Percentiles rank a stretch among this genome's conserved stretches.
These are phyloP conservation scores for Gomphus bonarii DNA, from an alignment of 1,284 basidiomycete species.

Conservation along the genomic window DNA sequence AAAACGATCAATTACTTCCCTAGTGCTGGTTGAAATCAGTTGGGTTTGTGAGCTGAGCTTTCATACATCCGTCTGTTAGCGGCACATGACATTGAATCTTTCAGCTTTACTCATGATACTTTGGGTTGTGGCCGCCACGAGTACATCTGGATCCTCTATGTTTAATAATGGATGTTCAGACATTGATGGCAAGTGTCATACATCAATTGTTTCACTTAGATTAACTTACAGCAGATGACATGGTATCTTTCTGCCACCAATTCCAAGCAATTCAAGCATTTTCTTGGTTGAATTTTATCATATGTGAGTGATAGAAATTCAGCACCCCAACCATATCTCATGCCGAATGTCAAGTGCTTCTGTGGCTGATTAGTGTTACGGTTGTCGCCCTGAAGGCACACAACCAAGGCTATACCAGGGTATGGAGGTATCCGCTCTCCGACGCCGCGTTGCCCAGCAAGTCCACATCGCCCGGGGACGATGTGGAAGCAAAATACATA, in stretches of 20 bases:
- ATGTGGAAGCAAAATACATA: background rate
- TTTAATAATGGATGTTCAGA: constrained; percentile 1
- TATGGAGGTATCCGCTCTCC: constrained; percentile 5
- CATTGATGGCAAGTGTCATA: background rate
- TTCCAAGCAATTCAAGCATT: background rate
- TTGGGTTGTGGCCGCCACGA: background rate
- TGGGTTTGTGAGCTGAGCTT: constrained; percentile 3
- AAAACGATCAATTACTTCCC: background rate
- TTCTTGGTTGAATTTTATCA: constrained; percentile 7
- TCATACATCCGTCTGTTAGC: background rate
- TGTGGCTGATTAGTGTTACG: constrained; percentile 2
- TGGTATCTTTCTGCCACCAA: constrained; percentile 2
- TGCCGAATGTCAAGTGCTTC: background rate
- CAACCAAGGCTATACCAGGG: constrained; percentile 3
- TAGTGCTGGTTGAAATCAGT: constrained; percentile 5
- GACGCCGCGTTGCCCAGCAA: background rate
- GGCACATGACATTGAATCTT: background rate
- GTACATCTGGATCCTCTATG: background rate
- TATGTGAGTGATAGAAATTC: background rate
- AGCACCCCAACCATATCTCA: background rate
- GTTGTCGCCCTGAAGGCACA: constrained; percentile 4
- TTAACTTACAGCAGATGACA: background rate
- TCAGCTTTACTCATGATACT: constrained; percentile 8
- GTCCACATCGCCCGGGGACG: background rate
- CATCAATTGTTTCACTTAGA: background rate